Base-by-base conservation (phyloP, 2,329 filamentous ascomycete genomes). In the Nemania sp. region DNA sequence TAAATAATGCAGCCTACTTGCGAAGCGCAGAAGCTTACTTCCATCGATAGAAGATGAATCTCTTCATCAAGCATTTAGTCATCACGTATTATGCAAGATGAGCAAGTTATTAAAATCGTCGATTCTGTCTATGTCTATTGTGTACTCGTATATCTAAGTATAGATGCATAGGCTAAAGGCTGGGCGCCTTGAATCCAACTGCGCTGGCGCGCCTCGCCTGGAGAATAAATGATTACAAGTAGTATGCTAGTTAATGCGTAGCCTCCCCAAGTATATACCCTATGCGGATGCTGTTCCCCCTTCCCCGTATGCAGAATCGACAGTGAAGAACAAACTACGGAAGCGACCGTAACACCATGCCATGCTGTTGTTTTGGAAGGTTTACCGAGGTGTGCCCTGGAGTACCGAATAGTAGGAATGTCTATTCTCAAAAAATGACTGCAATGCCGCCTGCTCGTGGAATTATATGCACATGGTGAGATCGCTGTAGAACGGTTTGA, bases 141-240 rank as follows among this genome's bases (percentile, higher is more conserved):
- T 43, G 33, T 33, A 30, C 48, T 14, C 8, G 14, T 22, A 17
- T 41, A 47, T 43, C 37, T 47, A 47, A 37, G 42, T 42, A 33
- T 57, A 31, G 30, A 54, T 48, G 43, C 39, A 51, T 40, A 20
- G 11, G 26, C 26, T 28, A 50, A 50, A 23, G 23, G 15, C n/a
- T 20, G 45, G 34, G 17, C 31, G n/a, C 36, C 44, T 30, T 26
- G 19, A 14, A 30, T 28, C 30, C 20, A 31, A 41, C 39, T 45
- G 31, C 33, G 40, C 33, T 34, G 44, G 40, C 12, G 31, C 40
- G 49, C 26, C 26, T 28, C n/a, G n/a, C 26, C 24, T 40, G 34
- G 48, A 40, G 49, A 59, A 56, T 26, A n/a, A 48, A 52, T 51
- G 33, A 51, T 60, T 59, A 59, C 49, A 59, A 58, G 34, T n/a